phyloP scores from a whole-genome alignment of 352 stramenopile genomes.

The Phytophthora pini region DNA sequence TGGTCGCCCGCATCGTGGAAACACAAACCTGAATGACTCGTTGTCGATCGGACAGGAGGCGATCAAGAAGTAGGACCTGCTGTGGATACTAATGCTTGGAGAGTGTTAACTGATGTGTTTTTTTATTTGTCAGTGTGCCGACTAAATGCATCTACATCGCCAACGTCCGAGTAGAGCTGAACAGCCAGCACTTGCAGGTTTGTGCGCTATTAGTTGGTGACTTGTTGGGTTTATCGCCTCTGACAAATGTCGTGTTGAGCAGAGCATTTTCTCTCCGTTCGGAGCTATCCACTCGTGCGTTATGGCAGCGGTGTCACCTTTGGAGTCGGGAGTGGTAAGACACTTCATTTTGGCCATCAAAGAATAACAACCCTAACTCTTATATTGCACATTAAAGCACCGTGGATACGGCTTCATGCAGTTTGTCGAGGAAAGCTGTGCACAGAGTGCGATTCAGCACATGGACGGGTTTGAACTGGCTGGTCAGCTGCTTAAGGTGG shows the following conservation, averaged over 20 bases:
- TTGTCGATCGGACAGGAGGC: constrained; percentile 76
- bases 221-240: not conserved
- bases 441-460: constrained; percentile 76
- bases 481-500: constrained; percentile 76
- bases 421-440: constrained; percentile 67
- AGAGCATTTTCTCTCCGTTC: constrained; percentile 87
- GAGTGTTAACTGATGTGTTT: constrained; percentile 6
- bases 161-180: constrained; percentile 75
- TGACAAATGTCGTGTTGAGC: constrained; percentile 1
- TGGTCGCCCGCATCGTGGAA: constrained; percentile 76
- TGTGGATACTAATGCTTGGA: not conserved
- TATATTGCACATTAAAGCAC: constrained; percentile 39
- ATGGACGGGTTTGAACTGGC: constrained; percentile 86
- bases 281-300: constrained; percentile 69
- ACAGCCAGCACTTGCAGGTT: constrained; percentile 80
- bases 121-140: constrained; percentile 44
- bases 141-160: constrained; percentile 83
- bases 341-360: not conserved
- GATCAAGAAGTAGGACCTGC: constrained; percentile 67
- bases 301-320: constrained; percentile 64
- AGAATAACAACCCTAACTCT: not conserved
- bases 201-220: not conserved
- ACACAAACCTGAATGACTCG: constrained; percentile 64
- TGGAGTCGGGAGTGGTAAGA: constrained; percentile 59
- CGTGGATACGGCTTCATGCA: constrained; percentile 81